Conservation (phyloP, 1,284 basidiomycete species). For the Marasmius sp. region DNA sequence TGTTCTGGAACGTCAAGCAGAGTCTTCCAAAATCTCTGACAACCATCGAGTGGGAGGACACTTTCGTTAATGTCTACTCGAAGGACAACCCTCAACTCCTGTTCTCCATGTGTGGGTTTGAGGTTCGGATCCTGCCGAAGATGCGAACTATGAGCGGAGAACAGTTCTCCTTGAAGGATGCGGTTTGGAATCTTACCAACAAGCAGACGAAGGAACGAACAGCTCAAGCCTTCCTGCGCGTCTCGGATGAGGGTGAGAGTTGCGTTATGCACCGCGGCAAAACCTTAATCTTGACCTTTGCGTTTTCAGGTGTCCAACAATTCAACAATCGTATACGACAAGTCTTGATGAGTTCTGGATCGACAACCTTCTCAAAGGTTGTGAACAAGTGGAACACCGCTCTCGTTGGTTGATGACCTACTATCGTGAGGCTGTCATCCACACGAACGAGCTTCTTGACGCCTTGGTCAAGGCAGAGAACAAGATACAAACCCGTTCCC, state of each 20-base stretch:
- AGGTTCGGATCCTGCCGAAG: constrained; percentile 96
- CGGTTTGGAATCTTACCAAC: constrained; percentile 97
- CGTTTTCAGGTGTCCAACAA: constrained; percentile 75
- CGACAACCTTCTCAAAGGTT: constrained; percentile 98
- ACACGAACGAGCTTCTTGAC: constrained; percentile 95
- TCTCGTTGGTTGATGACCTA: constrained; percentile 96
- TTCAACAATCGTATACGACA: constrained; percentile 97
- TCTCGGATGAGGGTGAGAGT: constrained; percentile 87
- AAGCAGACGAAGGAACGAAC: constrained; percentile 97
- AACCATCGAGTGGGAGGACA: constrained; percentile 99
- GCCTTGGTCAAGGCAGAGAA: constrained; percentile 96
- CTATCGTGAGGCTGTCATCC: constrained; percentile 98
- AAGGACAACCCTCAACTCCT: constrained; percentile 97
- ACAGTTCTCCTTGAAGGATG: constrained; percentile 94
- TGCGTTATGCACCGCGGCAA: not conserved
- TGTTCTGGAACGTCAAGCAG: constrained; percentile 99
- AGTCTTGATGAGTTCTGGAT: constrained; percentile 98
- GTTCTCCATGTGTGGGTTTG: constrained; percentile 98
- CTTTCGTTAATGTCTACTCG: constrained; percentile 94
- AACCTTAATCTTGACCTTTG: constrained; percentile 16
- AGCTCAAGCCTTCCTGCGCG: constrained; percentile 95
- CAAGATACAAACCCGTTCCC: constrained; percentile 94
- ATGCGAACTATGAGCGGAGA: constrained; percentile 93
- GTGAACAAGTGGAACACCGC: constrained; percentile 99
- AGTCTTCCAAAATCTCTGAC: constrained; percentile 93